phyloP scores from a whole-genome alignment of 2,329 filamentous ascomycete species.

The Geosmithia morbida region DNA sequence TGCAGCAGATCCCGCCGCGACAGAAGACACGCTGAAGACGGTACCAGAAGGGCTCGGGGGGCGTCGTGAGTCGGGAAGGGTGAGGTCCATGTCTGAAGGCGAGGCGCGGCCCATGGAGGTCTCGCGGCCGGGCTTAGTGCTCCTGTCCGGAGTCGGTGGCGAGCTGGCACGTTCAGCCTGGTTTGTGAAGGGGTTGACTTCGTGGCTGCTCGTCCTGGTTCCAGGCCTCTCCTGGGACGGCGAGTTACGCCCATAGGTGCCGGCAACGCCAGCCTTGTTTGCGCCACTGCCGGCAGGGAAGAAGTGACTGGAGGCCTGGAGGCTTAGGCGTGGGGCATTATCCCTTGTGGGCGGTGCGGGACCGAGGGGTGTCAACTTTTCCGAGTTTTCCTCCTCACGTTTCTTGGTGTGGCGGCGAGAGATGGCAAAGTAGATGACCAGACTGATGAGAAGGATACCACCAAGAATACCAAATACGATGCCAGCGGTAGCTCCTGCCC shows the following conservation, averaged over 20 bases:
- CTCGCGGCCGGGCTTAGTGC: slow-evolving; percentile 7
- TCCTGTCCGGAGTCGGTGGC: slow-evolving; percentile 20
- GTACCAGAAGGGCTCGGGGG: slow-evolving; percentile 45
- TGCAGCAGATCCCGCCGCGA: slow-evolving; percentile 22
- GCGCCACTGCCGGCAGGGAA: slow-evolving; percentile 45
- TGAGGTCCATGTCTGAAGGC: slow-evolving; percentile 38
- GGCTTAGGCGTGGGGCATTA: slow-evolving; percentile 64
- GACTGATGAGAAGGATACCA: slow-evolving; percentile 48
- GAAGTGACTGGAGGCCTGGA: slow-evolving; percentile 76
- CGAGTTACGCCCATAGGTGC: slow-evolving; percentile 17
- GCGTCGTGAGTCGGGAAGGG: slow-evolving; percentile 21
- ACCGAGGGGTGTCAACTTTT: slow-evolving; percentile 38
- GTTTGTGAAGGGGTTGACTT: slow-evolving; percentile 58
- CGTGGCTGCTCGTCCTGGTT: slow-evolving; percentile 30
- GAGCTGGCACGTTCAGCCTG: slow-evolving; percentile 28
- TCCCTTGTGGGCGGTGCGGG: slow-evolving; percentile 6
- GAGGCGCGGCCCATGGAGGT: slow-evolving; percentile 5
- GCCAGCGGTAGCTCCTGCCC: slow-evolving; percentile 52
- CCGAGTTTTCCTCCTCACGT: slow-evolving; percentile 37
- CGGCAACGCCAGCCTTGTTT: slow-evolving; percentile 30
- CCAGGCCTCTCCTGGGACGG: slow-evolving; percentile 34
- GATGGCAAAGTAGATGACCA: slow-evolving; percentile 59
- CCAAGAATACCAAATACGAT: slow-evolving; percentile 71
- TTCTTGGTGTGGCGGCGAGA: slow-evolving; percentile 47
- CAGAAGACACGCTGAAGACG: slow-evolving; percentile 45